Percentiles rank a stretch among this genome's conserved stretches.
phyloP scores from a whole-genome alignment of 805 yeast species.

The Lachancea mirantina region DNA sequence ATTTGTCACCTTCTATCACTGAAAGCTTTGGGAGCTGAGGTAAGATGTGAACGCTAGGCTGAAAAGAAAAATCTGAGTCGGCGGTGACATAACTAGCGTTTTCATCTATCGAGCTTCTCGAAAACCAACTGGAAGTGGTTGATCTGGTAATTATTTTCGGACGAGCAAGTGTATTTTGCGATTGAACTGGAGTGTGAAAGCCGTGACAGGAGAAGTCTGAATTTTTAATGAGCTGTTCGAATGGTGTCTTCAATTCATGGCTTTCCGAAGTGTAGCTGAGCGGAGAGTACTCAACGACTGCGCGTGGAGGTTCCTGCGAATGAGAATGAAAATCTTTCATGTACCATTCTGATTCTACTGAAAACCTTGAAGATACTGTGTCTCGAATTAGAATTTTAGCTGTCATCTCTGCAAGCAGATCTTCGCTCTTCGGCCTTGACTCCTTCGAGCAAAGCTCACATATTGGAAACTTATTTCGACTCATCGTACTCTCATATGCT shows the following conservation, averaged over 20 bases:
- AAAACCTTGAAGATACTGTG: too few species aligned
- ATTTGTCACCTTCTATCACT: constrained; percentile 7
- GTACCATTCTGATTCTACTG: too few species aligned
- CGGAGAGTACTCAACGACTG: too few species aligned
- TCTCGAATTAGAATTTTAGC: constrained; percentile 12
- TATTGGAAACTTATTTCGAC: constrained; percentile 15
- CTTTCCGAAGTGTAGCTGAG: too few species aligned
- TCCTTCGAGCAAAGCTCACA: constrained; percentile 24
- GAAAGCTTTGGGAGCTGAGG: constrained; percentile 20
- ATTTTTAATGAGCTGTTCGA: constrained; percentile 25
- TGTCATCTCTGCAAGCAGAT: constrained; percentile 22
- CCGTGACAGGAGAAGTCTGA: constrained; percentile 28
- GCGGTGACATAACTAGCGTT: too few species aligned
- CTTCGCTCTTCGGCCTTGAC: constrained; percentile 26
- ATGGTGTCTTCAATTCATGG: constrained; percentile 18
- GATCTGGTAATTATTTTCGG: too few species aligned
- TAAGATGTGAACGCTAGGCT: constrained; percentile 13
- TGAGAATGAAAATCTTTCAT: too few species aligned
- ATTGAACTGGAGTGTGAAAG: constrained; percentile 13
- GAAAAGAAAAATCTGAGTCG: too few species aligned
- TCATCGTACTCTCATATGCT: constrained; percentile 19
- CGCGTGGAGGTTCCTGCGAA: too few species aligned
- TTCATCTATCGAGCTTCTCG: too few species aligned
- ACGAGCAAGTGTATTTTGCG: not conserved
- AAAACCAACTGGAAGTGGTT: too few species aligned